These are phyloP conservation scores for Auriculariales sp. DNA, from an alignment of 768 basidiomycete genomes.

Conservation along the genomic window DNA sequence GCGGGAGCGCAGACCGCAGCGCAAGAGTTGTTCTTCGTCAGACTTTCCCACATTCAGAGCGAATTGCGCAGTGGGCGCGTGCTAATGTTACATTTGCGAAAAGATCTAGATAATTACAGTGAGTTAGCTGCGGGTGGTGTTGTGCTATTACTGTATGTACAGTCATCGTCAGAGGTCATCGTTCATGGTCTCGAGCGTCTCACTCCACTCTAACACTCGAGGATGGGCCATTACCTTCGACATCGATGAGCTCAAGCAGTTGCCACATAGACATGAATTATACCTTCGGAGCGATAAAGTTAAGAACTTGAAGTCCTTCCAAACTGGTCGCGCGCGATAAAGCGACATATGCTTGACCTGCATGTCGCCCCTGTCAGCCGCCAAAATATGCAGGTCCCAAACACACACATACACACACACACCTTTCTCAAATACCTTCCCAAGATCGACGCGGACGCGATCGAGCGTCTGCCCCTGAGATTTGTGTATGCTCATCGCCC, in stretches of 20 bases:
- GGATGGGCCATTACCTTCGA: not conserved
- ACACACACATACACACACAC: too few species aligned
- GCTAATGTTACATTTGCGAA: too few species aligned
- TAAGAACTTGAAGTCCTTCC: constrained; percentile 18
- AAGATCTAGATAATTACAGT: too few species aligned
- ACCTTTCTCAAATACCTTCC: constrained; percentile 25
- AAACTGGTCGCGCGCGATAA: constrained; percentile 19
- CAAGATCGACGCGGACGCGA: constrained; percentile 30
- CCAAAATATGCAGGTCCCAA: too few species aligned
- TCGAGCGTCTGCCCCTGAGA: constrained; percentile 32
- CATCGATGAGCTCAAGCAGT: not conserved
- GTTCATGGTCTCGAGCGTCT: not conserved
- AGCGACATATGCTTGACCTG: constrained; percentile 12
- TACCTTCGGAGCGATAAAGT: not conserved
- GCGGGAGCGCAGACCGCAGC: too few species aligned
- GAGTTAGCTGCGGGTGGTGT: too few species aligned
- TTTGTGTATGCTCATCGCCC: constrained; percentile 35
- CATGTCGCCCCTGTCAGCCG: not conserved
- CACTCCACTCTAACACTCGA: not conserved
- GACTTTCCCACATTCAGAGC: too few species aligned
- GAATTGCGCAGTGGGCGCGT: too few species aligned
- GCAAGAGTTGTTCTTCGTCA: too few species aligned
- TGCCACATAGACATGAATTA: not conserved
- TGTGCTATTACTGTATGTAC: too few species aligned
- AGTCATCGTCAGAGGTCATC: too few species aligned